phyloP scores from a whole-genome alignment of 1,284 basidiomycete species.

The Cutaneotrichosporon spelunceum region DNA sequence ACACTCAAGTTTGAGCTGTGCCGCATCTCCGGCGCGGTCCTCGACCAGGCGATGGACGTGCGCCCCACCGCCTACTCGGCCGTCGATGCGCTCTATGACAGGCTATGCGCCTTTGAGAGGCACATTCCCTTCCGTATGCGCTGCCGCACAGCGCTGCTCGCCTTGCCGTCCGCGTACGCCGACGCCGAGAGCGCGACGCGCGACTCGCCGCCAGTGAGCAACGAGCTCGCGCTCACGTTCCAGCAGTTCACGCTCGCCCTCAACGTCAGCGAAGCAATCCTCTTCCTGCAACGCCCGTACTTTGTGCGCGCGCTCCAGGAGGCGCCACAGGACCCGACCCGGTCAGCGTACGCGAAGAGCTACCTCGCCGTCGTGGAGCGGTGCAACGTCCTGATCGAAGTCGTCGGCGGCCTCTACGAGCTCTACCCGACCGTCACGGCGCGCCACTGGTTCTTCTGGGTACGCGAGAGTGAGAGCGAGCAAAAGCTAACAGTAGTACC shows the following conservation, averaged over 20 bases:
- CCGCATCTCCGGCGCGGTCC: conserved; percentile 29
- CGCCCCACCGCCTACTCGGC: conserved; percentile 26
- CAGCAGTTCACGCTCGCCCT: conserved; percentile 37
- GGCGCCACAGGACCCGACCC: conserved; percentile 26
- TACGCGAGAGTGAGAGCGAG: conserved; percentile 7
- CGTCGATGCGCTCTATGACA: conserved; percentile 28
- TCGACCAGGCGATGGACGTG: conserved; percentile 29
- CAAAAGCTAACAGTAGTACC: conserved; percentile 28
- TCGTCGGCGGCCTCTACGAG: conserved; percentile 28
- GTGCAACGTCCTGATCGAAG: conserved; percentile 34
- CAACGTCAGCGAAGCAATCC: conserved; percentile 31
- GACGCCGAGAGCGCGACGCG: conserved; percentile 25
- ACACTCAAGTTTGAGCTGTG: conserved; percentile 35
- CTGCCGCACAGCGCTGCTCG: conserved; percentile 30
- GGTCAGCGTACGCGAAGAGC: conserved; percentile 26
- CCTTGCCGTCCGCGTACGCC: conserved; percentile 29
- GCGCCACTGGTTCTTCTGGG: conserved; percentile 42
- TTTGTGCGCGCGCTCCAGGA: conserved; percentile 36
- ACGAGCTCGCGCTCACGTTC: conserved; percentile 30
- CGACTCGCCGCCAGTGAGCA: conserved; percentile 27
- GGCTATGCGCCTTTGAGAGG: conserved; percentile 33
- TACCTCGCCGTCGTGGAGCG: conserved; percentile 38
- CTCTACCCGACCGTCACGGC: conserved; percentile 31
- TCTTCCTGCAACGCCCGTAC: conserved; percentile 38
- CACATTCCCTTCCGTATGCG: conserved; percentile 32